Conservation (phyloP, 345 rosid species). For the Microcos paniculata region DNA sequence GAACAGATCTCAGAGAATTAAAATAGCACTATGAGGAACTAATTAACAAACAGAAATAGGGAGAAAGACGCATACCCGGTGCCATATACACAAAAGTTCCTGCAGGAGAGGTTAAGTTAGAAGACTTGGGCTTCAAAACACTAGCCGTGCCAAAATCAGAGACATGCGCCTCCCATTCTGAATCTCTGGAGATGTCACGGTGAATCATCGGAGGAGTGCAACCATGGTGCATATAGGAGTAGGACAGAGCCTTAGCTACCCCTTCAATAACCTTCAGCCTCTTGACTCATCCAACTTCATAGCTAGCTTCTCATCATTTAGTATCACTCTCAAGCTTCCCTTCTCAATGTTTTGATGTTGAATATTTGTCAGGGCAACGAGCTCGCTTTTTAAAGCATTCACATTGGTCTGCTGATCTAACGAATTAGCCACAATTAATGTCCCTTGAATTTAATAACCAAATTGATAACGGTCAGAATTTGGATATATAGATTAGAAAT, state of each 20-base stretch:
- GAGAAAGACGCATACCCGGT: not conserved
- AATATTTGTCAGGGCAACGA: slow-evolving; percentile 21
- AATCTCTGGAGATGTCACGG: slow-evolving; percentile 14
- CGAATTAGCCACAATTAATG: no score
- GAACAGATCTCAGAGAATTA: no score
- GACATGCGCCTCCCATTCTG: no score
- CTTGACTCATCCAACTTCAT: not conserved
- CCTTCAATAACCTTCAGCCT: slow-evolving; percentile 11
- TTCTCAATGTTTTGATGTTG: no score
- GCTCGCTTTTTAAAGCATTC: slow-evolving; percentile 20
- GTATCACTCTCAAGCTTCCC: no score
- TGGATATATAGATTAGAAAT: no score
- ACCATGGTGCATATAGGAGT: slow-evolving; percentile 20
- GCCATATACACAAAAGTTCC: slow-evolving; percentile 20
- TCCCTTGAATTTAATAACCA: no score
- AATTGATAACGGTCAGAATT: no score
- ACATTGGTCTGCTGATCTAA: not conserved
- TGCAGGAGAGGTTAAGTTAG: not conserved
- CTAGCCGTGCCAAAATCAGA: slow-evolving; percentile 16
- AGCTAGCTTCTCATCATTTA: no score
- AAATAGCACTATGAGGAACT: no score
- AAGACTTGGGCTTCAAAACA: not conserved
- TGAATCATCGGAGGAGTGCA: slow-evolving; percentile 11
- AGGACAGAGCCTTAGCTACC: slow-evolving; percentile 12
- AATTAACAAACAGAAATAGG: no score